phyloP scores from a whole-genome alignment of 768 basidiomycete genomes.

The Coprinopsis strossmayeri region DNA sequence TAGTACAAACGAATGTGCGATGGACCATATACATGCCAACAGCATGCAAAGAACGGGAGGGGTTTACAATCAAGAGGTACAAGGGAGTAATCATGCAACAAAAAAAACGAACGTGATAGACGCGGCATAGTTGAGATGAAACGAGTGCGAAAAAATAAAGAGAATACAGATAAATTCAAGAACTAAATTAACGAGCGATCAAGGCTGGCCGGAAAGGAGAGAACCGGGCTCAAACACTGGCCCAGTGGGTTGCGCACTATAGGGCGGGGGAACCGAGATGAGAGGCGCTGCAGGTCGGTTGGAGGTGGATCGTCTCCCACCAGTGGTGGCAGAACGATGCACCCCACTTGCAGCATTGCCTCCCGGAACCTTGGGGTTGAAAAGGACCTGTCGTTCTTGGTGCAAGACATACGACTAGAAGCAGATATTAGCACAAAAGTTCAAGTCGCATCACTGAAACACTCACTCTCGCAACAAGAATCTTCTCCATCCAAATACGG shows the following conservation, averaged over 20 bases:
- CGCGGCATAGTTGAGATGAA: no score
- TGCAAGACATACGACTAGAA: slow-evolving; percentile 73
- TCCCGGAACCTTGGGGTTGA: slow-evolving; percentile 32
- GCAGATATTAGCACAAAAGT: slow-evolving; percentile 7
- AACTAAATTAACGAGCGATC: slow-evolving; percentile 8
- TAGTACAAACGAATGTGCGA: background rate
- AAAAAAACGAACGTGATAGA: no score
- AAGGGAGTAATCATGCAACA: no score
- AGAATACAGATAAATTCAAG: background rate
- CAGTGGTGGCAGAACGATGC: slow-evolving; percentile 34
- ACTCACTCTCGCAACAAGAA: slow-evolving; percentile 78
- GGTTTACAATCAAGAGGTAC: background rate
- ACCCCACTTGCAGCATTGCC: slow-evolving; percentile 24
- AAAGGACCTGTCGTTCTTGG: slow-evolving; percentile 71
- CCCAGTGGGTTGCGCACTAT: slow-evolving; percentile 1
- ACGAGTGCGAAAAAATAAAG: background rate
- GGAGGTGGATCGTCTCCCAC: slow-evolving; percentile 15
- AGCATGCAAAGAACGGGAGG: background rate
- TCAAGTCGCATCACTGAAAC: slow-evolving; percentile 2
- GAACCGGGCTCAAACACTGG: slow-evolving; percentile 69
- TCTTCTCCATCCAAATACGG: slow-evolving; percentile 69
- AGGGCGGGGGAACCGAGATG: slow-evolving; percentile 30
- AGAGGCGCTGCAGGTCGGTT: slow-evolving; percentile 30
- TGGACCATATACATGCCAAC: background rate
- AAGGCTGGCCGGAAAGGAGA: slow-evolving; percentile 48